These are phyloP conservation scores for Blastocystis sp. DNA, from an alignment of 352 stramenopile species.

Conservation along the genomic window DNA sequence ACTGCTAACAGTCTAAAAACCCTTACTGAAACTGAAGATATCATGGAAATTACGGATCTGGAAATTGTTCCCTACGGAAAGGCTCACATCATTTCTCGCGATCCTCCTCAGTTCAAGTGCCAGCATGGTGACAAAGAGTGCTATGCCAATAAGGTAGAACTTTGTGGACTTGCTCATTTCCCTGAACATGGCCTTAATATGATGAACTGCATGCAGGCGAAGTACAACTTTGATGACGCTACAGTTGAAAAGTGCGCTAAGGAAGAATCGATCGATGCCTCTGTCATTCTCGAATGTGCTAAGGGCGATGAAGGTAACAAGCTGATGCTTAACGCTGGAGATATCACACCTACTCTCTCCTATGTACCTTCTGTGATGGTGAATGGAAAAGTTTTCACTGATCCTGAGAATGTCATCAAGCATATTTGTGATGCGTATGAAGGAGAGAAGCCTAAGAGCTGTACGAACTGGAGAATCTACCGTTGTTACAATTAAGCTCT, in stretches of 20 bases:
- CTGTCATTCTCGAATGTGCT: conserved; percentile 1
- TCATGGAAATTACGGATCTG: conserved; percentile 63
- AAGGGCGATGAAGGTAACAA: conserved; percentile 32
- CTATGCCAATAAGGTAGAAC: conserved; percentile 65
- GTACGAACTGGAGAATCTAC: conserved; percentile 17
- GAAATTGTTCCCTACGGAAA: conserved; percentile 67
- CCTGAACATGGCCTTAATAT: conserved; percentile 30
- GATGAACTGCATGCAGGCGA: conserved; percentile 43
- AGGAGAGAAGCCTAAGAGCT: conserved; percentile 56
- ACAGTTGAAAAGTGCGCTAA: conserved; percentile 2
- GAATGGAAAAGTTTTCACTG: conserved; percentile 40
- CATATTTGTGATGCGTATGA: conserved; percentile 57
- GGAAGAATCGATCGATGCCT: background rate
- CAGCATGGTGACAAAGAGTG: conserved; percentile 66
- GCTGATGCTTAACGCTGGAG: conserved; percentile 32
- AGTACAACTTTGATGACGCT: conserved; percentile 2
- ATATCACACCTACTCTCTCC: conserved; percentile 29
- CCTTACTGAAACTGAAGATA: background rate
- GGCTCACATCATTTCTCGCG: conserved; percentile 35
- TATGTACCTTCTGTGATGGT: conserved; percentile 62
- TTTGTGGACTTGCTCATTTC: conserved; percentile 28
- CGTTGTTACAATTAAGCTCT: background rate
- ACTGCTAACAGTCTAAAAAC: background rate
- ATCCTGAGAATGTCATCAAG: conserved; percentile 40
- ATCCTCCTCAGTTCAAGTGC: conserved; percentile 63